These are phyloP conservation scores for Aspergillus conjunctus DNA, from an alignment of 495 filamentous ascomycete species.

Conservation along the genomic window DNA sequence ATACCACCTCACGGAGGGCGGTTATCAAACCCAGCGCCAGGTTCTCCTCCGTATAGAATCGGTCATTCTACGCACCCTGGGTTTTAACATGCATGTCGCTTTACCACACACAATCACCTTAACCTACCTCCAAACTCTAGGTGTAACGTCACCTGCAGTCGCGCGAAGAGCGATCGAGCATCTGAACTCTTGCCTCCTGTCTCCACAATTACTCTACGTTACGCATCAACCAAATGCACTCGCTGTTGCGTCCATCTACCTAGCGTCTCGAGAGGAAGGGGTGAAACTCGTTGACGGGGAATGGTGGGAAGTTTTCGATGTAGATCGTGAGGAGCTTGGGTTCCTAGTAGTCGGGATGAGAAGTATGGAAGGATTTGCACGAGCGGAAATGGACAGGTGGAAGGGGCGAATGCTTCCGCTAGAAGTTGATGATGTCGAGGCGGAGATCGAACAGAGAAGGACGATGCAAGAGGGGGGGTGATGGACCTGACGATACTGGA, in stretches of 20 bases:
- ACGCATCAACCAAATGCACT: slow-evolving; percentile 87
- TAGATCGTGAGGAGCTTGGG: slow-evolving; percentile 92
- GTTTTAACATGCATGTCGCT: slow-evolving; percentile 80
- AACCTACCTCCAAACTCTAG: slow-evolving; percentile 90
- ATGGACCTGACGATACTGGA: slow-evolving; percentile 10
- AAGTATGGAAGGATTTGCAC: slow-evolving; percentile 74
- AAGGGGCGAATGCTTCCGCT: slow-evolving; percentile 41
- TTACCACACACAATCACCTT: slow-evolving; percentile 86
- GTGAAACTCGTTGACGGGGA: slow-evolving; percentile 76
- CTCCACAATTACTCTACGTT: slow-evolving; percentile 85
- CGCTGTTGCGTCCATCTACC: slow-evolving; percentile 86
- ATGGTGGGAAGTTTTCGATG: slow-evolving; percentile 99
- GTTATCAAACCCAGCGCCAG: slow-evolving; percentile 63
- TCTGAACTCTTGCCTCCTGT: slow-evolving; percentile 80
- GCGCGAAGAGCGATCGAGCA: slow-evolving; percentile 68
- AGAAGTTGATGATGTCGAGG: slow-evolving; percentile 58
- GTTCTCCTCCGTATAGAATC: slow-evolving; percentile 71
- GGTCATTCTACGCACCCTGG: slow-evolving; percentile 69
- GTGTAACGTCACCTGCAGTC: slow-evolving; percentile 54
- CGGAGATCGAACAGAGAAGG: slow-evolving; percentile 59
- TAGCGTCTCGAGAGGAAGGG: slow-evolving; percentile 76
- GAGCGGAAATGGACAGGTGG: slow-evolving; percentile 55
- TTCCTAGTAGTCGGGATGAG: slow-evolving; percentile 87
- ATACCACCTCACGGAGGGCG: slow-evolving; percentile 74
- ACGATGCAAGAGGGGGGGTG: slow-evolving; percentile 56